Percentiles rank a stretch among this genome's conserved stretches.
These are phyloP conservation scores for Coemansia sp. DNA, from an alignment of 192 early-diverging fungal species.

Conservation along the genomic window DNA sequence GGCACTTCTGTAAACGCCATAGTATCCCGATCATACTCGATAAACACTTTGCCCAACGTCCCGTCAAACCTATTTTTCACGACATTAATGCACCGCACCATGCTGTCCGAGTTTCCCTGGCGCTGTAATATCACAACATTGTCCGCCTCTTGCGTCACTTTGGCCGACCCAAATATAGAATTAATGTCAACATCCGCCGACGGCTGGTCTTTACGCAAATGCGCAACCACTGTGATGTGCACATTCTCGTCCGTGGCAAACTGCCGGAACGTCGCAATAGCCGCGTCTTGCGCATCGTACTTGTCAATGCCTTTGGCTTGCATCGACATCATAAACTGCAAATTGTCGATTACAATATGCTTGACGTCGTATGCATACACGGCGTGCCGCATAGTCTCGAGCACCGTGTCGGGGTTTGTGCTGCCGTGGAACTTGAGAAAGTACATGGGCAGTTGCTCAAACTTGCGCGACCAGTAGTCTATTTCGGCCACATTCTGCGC, in stretches of 20 bases:
- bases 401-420: conserved; percentile 61
- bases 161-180: conserved; percentile 69
- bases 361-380: conserved; percentile 68
- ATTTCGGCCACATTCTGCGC: conserved; percentile 51
- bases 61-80: conserved; percentile 73
- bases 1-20: conserved; percentile 42
- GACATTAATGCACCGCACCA: conserved; percentile 57
- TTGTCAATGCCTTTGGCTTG: conserved; percentile 61
- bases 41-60: conserved; percentile 59
- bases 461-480: conserved; percentile 59
- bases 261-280: conserved; percentile 59
- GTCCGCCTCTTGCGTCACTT: conserved; percentile 74
- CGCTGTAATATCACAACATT: conserved; percentile 69
- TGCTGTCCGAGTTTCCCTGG: conserved; percentile 35
- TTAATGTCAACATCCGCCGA: conserved; percentile 62
- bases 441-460: conserved; percentile 69
- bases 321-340: conserved; percentile 74
- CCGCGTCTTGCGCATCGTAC: conserved; percentile 68
- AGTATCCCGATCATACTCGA: conserved; percentile 39
- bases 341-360: conserved; percentile 70
- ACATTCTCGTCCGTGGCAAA: conserved; percentile 69
- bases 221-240: conserved; percentile 70
- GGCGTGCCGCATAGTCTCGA: conserved; percentile 64
- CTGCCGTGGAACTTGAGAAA: conserved; percentile 74
- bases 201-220: conserved; percentile 62